A percentile compares a stretch with the other conserved stretches of the same genome.
phyloP scores from a whole-genome alignment of 2,329 filamentous ascomycete genomes.

The Ophiocordyceps camponoti-saundersi region DNA sequence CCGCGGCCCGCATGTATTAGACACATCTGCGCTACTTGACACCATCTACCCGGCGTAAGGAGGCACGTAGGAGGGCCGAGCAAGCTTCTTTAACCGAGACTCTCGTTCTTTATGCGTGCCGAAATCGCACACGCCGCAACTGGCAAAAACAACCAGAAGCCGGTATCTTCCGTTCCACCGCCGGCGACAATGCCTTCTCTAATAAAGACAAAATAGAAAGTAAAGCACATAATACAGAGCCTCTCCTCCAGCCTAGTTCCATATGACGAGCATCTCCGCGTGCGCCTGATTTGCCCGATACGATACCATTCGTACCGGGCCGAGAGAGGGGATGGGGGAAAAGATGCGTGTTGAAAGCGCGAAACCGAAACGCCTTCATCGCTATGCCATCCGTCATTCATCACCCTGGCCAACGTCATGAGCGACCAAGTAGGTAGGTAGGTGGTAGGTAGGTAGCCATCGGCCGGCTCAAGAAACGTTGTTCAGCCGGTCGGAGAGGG shows the following conservation, averaged over 20 bases:
- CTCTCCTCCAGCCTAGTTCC: not conserved
- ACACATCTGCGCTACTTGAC: not conserved
- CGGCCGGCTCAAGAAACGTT: not conserved
- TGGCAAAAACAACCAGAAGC: not conserved
- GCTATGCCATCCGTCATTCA: conserved; percentile 16
- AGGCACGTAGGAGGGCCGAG: not conserved
- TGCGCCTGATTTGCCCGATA: not conserved
- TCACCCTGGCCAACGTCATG: conserved; percentile 5
- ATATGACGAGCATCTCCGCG: not conserved
- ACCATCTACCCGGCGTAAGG: not conserved
- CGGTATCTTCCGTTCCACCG: not conserved
- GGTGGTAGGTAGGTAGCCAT: not conserved
- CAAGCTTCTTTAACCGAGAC: not conserved
- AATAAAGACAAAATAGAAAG: not conserved
- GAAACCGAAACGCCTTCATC: conserved; percentile 17
- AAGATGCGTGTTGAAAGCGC: not conserved
- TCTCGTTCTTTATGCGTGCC: not conserved
- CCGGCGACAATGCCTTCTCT: not conserved
- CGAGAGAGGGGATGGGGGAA: not conserved
- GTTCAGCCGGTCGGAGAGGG: not conserved
- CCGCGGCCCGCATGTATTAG: not conserved
- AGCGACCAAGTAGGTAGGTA: conserved; percentile 2
- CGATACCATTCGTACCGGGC: not conserved
- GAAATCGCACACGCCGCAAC: not conserved
- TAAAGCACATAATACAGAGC: not conserved